Evolutionary conservation across 225 moss, liverwort and hornwort species (phyloP).

Genomic region (Thuidium tamariscinum): DNA sequence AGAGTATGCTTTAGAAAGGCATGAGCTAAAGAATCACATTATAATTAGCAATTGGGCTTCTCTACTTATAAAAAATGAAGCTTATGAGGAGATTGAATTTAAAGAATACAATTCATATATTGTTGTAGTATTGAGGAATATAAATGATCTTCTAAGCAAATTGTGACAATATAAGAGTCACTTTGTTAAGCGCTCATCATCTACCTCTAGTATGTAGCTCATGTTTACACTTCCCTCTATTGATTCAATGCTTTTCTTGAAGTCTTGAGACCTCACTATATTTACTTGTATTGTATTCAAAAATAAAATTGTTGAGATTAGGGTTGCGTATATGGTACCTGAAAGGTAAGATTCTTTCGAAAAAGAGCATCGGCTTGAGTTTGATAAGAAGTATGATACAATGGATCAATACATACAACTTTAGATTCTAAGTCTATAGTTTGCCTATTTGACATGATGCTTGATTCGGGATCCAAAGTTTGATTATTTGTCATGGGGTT

Average conservation of each 20-base stretch:
- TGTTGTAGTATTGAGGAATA: not conserved
- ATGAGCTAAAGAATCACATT: not conserved
- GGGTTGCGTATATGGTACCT: not conserved
- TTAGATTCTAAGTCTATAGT: not conserved
- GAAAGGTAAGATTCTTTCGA: constrained; percentile 39
- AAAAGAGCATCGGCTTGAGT: constrained; percentile 41
- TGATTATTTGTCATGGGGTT: not conserved
- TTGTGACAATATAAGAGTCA: not conserved
- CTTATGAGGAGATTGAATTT: not conserved
- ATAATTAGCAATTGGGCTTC: not conserved
- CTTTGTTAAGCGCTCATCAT: not conserved
- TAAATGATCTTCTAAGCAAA: not conserved
- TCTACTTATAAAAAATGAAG: not conserved
- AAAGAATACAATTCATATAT: not conserved
- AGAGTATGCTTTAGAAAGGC: not conserved
- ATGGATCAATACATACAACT: not conserved
- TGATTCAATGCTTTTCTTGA: not conserved
- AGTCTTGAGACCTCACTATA: not conserved
- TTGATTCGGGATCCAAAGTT: not conserved
- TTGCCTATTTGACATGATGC: not conserved
- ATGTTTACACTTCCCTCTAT: not conserved
- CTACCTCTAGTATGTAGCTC: not conserved
- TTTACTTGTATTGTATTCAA: not conserved
- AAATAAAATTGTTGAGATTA: not conserved
- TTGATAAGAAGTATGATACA: constrained; percentile 18